phyloP scores from a whole-genome alignment of 2,329 filamentous ascomycete genomes.

The Magnaporthiopsis poae region DNA sequence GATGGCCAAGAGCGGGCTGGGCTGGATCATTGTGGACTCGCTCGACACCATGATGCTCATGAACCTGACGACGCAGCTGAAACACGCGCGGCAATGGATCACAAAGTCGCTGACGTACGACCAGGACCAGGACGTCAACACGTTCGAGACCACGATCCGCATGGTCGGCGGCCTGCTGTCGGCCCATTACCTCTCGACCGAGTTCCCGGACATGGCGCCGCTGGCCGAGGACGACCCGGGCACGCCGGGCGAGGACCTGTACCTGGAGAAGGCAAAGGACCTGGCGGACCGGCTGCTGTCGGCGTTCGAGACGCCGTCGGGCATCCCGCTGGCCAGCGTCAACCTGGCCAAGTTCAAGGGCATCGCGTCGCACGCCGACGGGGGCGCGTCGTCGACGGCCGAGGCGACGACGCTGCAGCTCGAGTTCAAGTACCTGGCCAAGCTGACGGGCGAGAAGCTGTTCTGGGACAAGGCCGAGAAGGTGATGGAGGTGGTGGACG shows the following conservation, averaged over 20 bases:
- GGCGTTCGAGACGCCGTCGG: constrained; percentile 79
- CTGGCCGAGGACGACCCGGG: constrained; percentile 62
- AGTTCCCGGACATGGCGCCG: constrained; percentile 69
- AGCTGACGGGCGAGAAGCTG: constrained; percentile 80
- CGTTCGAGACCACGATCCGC: constrained; percentile 94
- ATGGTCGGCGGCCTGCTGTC: constrained; percentile 91
- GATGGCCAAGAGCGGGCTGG: constrained; percentile 82
- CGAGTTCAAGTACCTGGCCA: constrained; percentile 93
- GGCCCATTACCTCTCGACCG: constrained; percentile 85
- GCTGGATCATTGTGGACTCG: constrained; percentile 96
- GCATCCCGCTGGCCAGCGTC: constrained; percentile 82
- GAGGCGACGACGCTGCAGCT: constrained; percentile 88
- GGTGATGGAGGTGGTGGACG: constrained; percentile 83
- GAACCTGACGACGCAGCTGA: constrained; percentile 81
- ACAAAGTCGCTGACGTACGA: constrained; percentile 72
- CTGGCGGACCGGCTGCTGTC: constrained; percentile 77
- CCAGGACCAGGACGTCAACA: constrained; percentile 90
- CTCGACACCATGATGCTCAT: constrained; percentile 96
- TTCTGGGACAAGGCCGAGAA: constrained; percentile 91
- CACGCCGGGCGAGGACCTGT: constrained; percentile 73
- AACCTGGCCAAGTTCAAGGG: constrained; percentile 71
- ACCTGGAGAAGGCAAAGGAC: constrained; percentile 90
- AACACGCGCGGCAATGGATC: constrained; percentile 83
- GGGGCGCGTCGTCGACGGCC: constrained; percentile 83
- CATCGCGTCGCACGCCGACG: constrained; percentile 71